Evolutionary conservation across 805 yeast genomes (phyloP).

Genomic region (Candida loeiensis): DNA sequence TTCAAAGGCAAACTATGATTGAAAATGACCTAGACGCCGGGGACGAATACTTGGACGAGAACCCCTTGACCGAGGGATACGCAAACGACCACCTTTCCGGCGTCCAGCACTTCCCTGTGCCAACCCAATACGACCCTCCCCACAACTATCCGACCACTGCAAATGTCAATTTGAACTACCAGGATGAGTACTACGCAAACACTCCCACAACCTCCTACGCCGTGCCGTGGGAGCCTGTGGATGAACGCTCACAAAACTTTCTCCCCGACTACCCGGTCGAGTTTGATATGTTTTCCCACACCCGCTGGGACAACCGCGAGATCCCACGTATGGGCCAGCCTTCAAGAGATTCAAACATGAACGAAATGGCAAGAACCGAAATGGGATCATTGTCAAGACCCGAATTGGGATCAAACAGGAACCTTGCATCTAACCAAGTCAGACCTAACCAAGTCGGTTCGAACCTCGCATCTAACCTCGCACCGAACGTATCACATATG

Average conservation of each 20-base stretch:
- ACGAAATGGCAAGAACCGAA: no score
- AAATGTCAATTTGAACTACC: neutral
- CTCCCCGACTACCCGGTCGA: neutral
- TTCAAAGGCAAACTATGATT: neutral
- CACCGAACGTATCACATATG: no score
- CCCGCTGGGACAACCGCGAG: neutral
- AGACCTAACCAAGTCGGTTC: no score
- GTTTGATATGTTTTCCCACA: neutral
- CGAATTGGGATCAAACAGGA: no score
- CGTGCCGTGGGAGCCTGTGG: neutral
- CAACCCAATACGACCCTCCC: neutral
- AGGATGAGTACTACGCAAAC: neutral
- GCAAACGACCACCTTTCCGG: neutral
- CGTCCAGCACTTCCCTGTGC: neutral
- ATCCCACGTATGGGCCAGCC: neutral
- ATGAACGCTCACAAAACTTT: neutral
- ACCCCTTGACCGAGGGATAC: neutral
- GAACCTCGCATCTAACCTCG: no score
- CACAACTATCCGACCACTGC: neutral
- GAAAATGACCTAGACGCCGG: slow-evolving; percentile 1
- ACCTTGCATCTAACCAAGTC: no score
- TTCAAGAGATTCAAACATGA: no score
- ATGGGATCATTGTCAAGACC: no score
- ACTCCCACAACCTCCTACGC: neutral
- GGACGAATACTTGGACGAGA: neutral